Evolutionary conservation across 2,329 filamentous ascomycete genomes (phyloP).

Genomic region (Clonostachys solani): DNA sequence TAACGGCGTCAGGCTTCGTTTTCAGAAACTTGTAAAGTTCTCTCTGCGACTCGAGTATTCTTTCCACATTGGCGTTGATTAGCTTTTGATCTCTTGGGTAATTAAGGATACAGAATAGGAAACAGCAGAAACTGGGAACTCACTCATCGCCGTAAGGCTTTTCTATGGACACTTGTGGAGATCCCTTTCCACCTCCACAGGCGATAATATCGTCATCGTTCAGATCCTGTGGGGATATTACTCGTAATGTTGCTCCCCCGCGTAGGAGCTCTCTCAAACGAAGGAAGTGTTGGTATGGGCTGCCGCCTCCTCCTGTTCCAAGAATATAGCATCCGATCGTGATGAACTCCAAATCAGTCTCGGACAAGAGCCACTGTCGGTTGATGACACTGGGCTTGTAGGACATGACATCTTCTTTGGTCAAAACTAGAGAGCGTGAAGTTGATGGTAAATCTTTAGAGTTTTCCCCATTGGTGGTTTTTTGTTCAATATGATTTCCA

Average conservation of each 20-base stretch:
- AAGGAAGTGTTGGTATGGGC: constrained; percentile 47
- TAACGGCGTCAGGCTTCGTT: constrained; percentile 47
- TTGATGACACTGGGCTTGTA: constrained; percentile 46
- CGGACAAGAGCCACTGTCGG: constrained; percentile 52
- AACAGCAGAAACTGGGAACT: constrained; percentile 10
- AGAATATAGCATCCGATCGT: constrained; percentile 56
- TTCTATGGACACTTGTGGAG: constrained; percentile 58
- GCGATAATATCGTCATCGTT: constrained; percentile 45
- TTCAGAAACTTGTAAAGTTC: constrained; percentile 49
- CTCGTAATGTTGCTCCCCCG: constrained; percentile 41
- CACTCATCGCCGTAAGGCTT: constrained; percentile 55
- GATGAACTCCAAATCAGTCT: constrained; percentile 54
- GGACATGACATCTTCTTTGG: neutral
- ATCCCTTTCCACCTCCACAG: constrained; percentile 53
- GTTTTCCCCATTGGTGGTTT: neutral
- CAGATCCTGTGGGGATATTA: constrained; percentile 46
- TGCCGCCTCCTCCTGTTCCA: constrained; percentile 56
- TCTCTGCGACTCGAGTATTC: constrained; percentile 37
- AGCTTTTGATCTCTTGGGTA: no score
- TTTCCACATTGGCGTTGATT: no score
- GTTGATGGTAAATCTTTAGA: constrained; percentile 24
- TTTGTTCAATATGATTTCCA: neutral
- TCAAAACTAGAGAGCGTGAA: constrained; percentile 3
- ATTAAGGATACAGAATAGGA: no score
- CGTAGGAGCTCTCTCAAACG: constrained; percentile 46